Conservation (phyloP, 2,329 filamentous ascomycete genomes). For the Monilinia fructigena region DNA sequence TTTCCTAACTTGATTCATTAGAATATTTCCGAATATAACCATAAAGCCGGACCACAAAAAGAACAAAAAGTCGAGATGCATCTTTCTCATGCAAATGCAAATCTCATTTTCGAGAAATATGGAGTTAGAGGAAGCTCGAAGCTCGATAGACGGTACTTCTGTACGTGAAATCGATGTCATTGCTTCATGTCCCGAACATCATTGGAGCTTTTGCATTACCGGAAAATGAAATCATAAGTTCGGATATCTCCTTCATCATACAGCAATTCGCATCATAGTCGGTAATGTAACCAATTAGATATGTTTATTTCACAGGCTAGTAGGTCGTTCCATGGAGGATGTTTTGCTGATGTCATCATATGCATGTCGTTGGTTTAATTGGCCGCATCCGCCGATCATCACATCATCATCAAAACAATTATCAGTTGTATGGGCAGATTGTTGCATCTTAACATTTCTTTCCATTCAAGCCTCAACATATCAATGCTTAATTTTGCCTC, state of each 20-base stretch:
- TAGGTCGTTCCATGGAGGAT: not conserved
- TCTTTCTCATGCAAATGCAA: not conserved
- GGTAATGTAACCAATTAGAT: not conserved
- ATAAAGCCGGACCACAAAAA: not conserved
- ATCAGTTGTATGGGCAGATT: no score
- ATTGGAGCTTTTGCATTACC: not conserved
- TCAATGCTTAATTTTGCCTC: no score
- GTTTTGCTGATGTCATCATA: slow-evolving; percentile 14
- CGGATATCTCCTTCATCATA: no score
- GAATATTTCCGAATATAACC: not conserved
- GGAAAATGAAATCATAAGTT: not conserved
- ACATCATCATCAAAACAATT: not conserved
- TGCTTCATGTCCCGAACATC: not conserved
- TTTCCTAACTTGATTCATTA: not conserved
- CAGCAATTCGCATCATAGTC: not conserved
- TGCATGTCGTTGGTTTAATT: not conserved
- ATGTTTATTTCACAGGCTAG: not conserved
- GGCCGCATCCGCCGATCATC: slow-evolving; percentile 9
- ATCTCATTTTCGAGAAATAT: not conserved
- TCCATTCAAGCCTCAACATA: no score
- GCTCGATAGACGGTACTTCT: not conserved
- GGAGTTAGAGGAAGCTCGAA: not conserved
- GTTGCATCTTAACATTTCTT: no score
- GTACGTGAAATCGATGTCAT: slow-evolving; percentile 2
- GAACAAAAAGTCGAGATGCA: not conserved